Conservation (phyloP, 176 grass and related monocot genomes). For the Eragrostis nindensis region DNA sequence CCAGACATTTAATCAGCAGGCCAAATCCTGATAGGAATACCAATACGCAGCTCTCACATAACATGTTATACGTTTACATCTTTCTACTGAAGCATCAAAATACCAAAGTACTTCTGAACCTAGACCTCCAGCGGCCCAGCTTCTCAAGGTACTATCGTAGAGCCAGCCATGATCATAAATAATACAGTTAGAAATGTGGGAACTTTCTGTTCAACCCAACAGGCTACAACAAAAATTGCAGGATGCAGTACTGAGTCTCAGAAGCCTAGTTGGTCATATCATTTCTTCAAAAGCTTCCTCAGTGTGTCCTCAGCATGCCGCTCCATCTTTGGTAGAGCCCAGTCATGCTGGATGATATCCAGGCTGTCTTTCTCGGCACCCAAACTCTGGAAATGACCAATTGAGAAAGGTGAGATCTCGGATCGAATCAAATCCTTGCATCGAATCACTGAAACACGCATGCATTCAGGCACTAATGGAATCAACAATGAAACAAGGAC, state of each 20-base stretch:
- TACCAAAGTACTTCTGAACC: not conserved
- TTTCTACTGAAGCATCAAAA: not conserved
- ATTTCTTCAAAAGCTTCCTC: slow-evolving; percentile 77
- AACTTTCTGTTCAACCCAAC: slow-evolving; percentile 33
- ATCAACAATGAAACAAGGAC: not conserved
- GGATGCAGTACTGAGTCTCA: not conserved
- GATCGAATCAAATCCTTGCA: not conserved
- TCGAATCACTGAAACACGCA: not conserved
- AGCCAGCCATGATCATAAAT: slow-evolving; percentile 25
- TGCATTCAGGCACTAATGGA: not conserved
- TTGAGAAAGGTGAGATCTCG: slow-evolving; percentile 15
- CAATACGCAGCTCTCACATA: not conserved
- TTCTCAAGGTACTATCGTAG: slow-evolving; percentile 9
- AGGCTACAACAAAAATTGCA: slow-evolving; percentile 45
- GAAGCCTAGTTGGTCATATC: slow-evolving; percentile 16
- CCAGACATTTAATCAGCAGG: slow-evolving; percentile 17
- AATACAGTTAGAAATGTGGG: slow-evolving; percentile 35
- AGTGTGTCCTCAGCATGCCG: slow-evolving; percentile 70
- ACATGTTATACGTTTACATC: not conserved
- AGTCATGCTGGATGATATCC: slow-evolving; percentile 98
- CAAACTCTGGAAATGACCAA: slow-evolving; percentile 64
- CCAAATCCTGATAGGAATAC: slow-evolving; percentile 16
- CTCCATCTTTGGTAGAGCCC: slow-evolving; percentile 87
- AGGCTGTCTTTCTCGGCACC: slow-evolving; percentile 90
- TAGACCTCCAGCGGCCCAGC: not conserved